phyloP scores from a whole-genome alignment of 163 green algal genomes.

The Coccomyxa subellipsoidea region DNA sequence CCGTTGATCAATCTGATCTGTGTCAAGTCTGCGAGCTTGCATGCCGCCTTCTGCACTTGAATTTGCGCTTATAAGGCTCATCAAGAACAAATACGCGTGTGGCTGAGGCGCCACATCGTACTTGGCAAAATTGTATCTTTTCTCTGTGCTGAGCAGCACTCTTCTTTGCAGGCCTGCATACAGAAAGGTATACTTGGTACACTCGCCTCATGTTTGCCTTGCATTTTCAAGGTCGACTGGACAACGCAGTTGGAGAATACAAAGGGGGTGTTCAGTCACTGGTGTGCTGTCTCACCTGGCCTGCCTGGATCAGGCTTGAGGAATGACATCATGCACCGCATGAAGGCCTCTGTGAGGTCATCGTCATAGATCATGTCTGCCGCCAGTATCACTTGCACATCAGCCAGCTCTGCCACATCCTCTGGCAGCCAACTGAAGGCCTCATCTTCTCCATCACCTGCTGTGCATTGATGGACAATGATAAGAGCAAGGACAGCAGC shows the following conservation, averaged over 20 bases:
- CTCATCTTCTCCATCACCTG: background rate
- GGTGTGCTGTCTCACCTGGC: background rate
- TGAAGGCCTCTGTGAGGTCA: background rate
- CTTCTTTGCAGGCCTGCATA: background rate
- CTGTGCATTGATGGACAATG: too few relatives aligned
- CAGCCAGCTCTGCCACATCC: background rate
- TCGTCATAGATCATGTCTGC: background rate
- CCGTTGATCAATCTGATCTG: background rate
- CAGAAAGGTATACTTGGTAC: background rate
- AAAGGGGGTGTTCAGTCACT: background rate
- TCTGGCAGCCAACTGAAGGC: background rate
- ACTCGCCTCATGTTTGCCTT: too few relatives aligned
- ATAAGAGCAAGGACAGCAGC: too few relatives aligned
- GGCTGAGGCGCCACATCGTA: background rate
- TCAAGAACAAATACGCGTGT: background rate
- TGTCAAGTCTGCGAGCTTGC: background rate
- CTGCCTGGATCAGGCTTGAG: background rate
- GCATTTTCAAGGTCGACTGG: too few relatives aligned
- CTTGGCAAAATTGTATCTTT: background rate
- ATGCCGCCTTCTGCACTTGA: background rate
- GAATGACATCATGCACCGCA: background rate
- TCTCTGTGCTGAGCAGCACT: background rate
- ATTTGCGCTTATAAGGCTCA: background rate
- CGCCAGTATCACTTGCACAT: background rate
- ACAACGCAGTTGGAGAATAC: background rate